A percentile compares a stretch with the other conserved stretches of the same genome.
These are phyloP conservation scores for Huntiella bhutanensis DNA, from an alignment of 2,329 filamentous ascomycete genomes.

Conservation along the genomic window DNA sequence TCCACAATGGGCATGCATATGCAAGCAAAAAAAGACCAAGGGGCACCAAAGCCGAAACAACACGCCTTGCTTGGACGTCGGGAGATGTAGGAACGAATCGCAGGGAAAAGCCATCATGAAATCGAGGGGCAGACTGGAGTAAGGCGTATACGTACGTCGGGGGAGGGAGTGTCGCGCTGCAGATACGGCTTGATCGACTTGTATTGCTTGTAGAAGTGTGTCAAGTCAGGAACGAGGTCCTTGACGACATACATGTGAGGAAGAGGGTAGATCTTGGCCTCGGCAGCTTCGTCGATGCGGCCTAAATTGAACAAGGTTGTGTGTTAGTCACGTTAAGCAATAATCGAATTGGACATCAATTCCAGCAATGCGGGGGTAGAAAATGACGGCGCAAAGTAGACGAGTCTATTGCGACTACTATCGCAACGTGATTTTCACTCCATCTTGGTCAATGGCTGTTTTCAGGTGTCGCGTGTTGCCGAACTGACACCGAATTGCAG, in stretches of 20 bases:
- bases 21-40: not conserved
- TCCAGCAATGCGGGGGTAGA: not conserved
- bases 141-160: slow-evolving; percentile 45
- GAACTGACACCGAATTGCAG: slow-evolving; percentile 3
- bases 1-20: not conserved
- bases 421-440: not conserved
- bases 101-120: not conserved
- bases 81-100: not conserved
- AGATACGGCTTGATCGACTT: slow-evolving; percentile 99
- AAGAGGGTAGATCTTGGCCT: slow-evolving; percentile 90
- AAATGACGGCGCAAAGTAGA: not conserved
- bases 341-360: not conserved
- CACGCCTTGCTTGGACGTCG: not conserved
- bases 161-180: slow-evolving; percentile 67
- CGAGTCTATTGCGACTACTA: not conserved
- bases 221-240: slow-evolving; percentile 93
- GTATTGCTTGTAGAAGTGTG: slow-evolving; percentile 99
- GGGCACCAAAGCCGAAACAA: not conserved
- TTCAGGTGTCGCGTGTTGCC: slow-evolving; percentile 4
- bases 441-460: slow-evolving; percentile 1
- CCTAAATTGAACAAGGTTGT: slow-evolving; percentile 31
- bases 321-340: not conserved
- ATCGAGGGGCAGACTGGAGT: not conserved
- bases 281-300: slow-evolving; percentile 75
- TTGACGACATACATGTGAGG: slow-evolving; percentile 99